Percentiles rank a stretch among this genome's conserved stretches.
Evolutionary conservation across 108 stramenopile species (phyloP).

Genomic region (Nitzschia putrida): DNA sequence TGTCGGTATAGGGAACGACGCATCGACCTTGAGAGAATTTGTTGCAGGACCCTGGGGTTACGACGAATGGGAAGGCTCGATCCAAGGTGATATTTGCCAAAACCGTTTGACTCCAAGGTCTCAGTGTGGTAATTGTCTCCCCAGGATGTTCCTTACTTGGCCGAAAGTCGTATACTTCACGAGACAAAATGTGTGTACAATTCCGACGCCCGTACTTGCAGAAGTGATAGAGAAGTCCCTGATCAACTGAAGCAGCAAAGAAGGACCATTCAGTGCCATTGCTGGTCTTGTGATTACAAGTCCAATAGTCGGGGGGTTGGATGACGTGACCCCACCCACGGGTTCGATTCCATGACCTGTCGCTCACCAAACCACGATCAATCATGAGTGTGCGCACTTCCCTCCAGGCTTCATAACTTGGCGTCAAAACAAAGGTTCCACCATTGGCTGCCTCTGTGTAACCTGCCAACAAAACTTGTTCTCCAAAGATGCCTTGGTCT

Average conservation of each 20-base stretch:
- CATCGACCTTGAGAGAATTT: not conserved
- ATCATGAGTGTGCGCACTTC: slow-evolving; percentile 20
- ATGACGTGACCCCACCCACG: slow-evolving; percentile 39
- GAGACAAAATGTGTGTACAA: slow-evolving; percentile 27
- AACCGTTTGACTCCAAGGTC: not conserved
- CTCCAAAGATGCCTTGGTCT: too few species aligned
- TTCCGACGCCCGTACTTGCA: slow-evolving; percentile 38
- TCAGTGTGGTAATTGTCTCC: not conserved
- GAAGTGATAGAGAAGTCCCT: slow-evolving; percentile 51
- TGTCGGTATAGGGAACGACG: not conserved
- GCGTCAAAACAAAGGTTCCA: slow-evolving; percentile 43
- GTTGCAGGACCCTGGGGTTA: not conserved
- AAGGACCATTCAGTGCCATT: slow-evolving; percentile 41
- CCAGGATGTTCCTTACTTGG: not conserved
- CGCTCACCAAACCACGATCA: slow-evolving; percentile 11
- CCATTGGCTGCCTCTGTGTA: slow-evolving; percentile 42
- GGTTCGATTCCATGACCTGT: slow-evolving; percentile 24
- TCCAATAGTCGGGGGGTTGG: slow-evolving; percentile 10
- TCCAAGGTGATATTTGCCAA: not conserved
- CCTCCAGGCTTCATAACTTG: slow-evolving; percentile 16
- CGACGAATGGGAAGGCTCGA: not conserved
- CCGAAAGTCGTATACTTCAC: not conserved
- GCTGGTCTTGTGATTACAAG: not conserved
- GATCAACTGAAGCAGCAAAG: slow-evolving; percentile 41
- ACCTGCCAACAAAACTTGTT: slow-evolving; percentile 29